phyloP scores from a whole-genome alignment of 2,329 filamentous ascomycete genomes.

The Monosporascus sp. region DNA sequence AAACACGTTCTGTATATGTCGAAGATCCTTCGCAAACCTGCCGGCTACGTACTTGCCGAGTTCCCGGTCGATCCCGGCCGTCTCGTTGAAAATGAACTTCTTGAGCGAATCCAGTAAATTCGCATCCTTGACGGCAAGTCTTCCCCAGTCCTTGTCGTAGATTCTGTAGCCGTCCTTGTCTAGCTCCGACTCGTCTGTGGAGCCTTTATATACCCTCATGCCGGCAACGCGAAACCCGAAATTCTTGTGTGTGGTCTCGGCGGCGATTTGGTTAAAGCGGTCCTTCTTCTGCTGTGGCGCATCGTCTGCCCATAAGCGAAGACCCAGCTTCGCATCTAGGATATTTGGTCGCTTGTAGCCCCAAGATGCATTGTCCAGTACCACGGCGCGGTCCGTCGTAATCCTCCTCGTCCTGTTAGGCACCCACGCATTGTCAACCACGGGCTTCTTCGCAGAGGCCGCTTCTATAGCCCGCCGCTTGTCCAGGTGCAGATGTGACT shows the following conservation, averaged over 20 bases:
- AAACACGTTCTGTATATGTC: conserved; percentile 47
- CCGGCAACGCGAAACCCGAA: conserved; percentile 60
- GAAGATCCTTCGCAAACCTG: conserved; percentile 49
- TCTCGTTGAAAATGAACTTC: conserved; percentile 52
- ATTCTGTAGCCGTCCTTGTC: conserved; percentile 51
- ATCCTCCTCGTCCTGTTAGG: conserved; percentile 55
- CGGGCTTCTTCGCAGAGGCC: conserved; percentile 11
- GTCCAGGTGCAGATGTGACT: conserved; percentile 29
- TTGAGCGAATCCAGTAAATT: conserved; percentile 51
- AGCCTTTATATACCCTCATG: conserved; percentile 58
- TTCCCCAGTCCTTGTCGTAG: conserved; percentile 60
- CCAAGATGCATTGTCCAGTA: conserved; percentile 76
- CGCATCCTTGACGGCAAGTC: conserved; percentile 42
- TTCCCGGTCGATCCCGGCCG: conserved; percentile 53
- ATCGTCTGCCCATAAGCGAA: conserved; percentile 77
- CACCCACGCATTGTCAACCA: conserved; percentile 32
- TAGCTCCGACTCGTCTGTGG: conserved; percentile 43
- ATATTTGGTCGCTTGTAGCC: conserved; percentile 85
- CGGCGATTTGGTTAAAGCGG: conserved; percentile 54
- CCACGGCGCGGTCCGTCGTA: conserved; percentile 71
- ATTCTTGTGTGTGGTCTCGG: conserved; percentile 53
- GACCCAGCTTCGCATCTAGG: conserved; percentile 86
- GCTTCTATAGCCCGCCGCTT: conserved; percentile 8
- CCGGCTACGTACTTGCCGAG: conserved; percentile 50
- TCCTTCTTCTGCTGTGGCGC: conserved; percentile 53